phyloP scores from a whole-genome alignment of 164 flowering plant species.

The Stephania japonica region DNA sequence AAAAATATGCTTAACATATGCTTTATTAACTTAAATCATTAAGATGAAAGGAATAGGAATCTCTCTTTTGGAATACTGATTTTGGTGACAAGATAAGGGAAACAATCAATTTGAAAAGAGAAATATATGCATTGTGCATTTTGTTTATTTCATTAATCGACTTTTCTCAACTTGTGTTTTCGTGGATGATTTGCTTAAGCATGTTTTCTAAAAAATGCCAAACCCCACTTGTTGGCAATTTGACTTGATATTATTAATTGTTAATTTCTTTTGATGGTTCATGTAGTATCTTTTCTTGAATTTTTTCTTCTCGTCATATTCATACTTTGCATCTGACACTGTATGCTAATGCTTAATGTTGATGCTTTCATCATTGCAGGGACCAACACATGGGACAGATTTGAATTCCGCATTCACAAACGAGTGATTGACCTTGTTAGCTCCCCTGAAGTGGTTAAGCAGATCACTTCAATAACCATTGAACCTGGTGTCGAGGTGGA shows the following conservation, averaged over 20 bases:
- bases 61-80: no score
- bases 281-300: neutral
- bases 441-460: slow-evolving; percentile 13
- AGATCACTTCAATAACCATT: slow-evolving; percentile 13
- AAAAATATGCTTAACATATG: no score
- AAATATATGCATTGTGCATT: no score
- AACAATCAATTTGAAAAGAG: no score
- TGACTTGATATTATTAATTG: no score
- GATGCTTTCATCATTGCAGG: neutral
- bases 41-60: no score
- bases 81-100: no score
- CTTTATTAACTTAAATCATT: no score
- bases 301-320: neutral
- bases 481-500: slow-evolving; percentile 17
- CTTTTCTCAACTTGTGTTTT: no score
- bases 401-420: slow-evolving; percentile 12
- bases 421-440: slow-evolving; percentile 13
- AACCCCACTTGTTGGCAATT: neutral
- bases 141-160: no score
- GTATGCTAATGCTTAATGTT: neutral
- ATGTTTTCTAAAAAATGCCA: neutral
- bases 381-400: slow-evolving; percentile 12
- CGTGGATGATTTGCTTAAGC: neutral
- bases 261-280: neutral
- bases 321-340: neutral